Evolutionary conservation across 495 filamentous ascomycete species (phyloP).

Genomic region (Cenococcum geophilum): DNA sequence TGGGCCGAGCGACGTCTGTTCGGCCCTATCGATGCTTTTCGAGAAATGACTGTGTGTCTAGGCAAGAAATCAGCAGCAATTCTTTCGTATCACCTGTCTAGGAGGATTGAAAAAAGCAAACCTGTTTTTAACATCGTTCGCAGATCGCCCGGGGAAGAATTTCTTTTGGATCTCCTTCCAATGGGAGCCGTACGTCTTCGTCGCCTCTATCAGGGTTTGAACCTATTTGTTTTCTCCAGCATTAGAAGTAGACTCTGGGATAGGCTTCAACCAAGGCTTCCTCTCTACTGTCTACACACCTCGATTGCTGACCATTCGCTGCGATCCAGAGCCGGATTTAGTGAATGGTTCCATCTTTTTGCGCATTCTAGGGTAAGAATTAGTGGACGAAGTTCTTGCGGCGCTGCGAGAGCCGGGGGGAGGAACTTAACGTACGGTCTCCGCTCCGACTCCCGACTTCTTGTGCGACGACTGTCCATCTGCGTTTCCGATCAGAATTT

Average conservation of each 20-base stretch:
- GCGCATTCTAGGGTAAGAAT: conserved; percentile 37
- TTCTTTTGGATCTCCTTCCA: conserved; percentile 41
- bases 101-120: background rate
- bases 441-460: conserved; percentile 34
- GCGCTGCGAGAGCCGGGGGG: conserved; percentile 4
- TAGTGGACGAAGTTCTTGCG: conserved; percentile 10
- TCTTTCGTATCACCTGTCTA: background rate
- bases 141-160: conserved; percentile 39
- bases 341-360: conserved; percentile 41
- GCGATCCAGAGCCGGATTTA: conserved; percentile 41
- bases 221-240: conserved; percentile 28
- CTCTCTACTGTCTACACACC: conserved; percentile 21
- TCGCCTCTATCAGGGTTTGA: conserved; percentile 35
- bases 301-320: conserved; percentile 39
- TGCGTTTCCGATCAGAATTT: conserved; percentile 6
- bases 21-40: too few species aligned
- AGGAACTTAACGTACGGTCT: conserved; percentile 33
- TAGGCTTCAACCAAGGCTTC: too few species aligned
- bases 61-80: too few species aligned
- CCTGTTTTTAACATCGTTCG: conserved; percentile 30
- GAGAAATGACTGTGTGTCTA: too few species aligned
- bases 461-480: conserved; percentile 24
- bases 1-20: too few species aligned
- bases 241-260: background rate
- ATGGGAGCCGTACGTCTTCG: conserved; percentile 36